These are phyloP conservation scores for Erythrophleum ivorense DNA, from an alignment of 331 rosid genomes.

Conservation along the genomic window DNA sequence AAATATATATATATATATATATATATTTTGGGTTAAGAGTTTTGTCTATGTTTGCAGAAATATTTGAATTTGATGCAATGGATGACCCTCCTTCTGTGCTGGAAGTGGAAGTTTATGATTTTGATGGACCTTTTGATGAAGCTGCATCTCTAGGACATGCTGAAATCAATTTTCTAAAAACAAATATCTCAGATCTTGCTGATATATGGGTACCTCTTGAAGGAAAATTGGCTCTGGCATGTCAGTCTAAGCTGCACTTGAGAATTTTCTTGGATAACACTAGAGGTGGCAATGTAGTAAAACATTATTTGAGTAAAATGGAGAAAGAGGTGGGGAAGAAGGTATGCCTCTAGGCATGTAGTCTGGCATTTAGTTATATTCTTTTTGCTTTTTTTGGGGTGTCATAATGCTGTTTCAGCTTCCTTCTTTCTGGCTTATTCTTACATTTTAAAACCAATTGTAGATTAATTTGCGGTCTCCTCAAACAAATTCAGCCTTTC, in stretches of 20 bases:
- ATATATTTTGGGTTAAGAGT: slow-evolving; percentile 27
- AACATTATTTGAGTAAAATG: slow-evolving; percentile 84
- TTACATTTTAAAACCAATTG: slow-evolving; percentile 29
- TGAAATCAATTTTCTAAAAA: slow-evolving; percentile 84
- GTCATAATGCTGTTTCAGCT: slow-evolving; percentile 37
- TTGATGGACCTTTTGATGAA: slow-evolving; percentile 97
- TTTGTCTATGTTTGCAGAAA: slow-evolving; percentile 62
- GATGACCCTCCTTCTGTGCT: slow-evolving; percentile 95
- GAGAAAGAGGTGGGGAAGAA: slow-evolving; percentile 99
- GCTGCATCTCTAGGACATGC: slow-evolving; percentile 87
- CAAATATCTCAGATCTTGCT: slow-evolving; percentile 83
- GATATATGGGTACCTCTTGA: slow-evolving; percentile 93
- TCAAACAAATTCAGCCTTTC: slow-evolving; percentile 95
- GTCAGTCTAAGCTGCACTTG: slow-evolving; percentile 91
- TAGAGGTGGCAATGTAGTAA: slow-evolving; percentile 70
- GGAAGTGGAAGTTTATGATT: slow-evolving; percentile 92
- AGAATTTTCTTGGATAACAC: slow-evolving; percentile 95
- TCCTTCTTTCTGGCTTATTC: slow-evolving; percentile 34
- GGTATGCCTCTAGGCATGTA: slow-evolving; percentile 52
- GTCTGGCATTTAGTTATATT: neutral
- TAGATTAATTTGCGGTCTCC: slow-evolving; percentile 94
- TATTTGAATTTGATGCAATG: slow-evolving; percentile 99
- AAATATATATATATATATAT: slow-evolving; percentile 15
- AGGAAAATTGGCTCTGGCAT: slow-evolving; percentile 93
- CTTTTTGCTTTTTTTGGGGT: neutral